These are phyloP conservation scores for Stephanodiscus triporus DNA, from an alignment of 108 stramenopile genomes.

Conservation along the genomic window DNA sequence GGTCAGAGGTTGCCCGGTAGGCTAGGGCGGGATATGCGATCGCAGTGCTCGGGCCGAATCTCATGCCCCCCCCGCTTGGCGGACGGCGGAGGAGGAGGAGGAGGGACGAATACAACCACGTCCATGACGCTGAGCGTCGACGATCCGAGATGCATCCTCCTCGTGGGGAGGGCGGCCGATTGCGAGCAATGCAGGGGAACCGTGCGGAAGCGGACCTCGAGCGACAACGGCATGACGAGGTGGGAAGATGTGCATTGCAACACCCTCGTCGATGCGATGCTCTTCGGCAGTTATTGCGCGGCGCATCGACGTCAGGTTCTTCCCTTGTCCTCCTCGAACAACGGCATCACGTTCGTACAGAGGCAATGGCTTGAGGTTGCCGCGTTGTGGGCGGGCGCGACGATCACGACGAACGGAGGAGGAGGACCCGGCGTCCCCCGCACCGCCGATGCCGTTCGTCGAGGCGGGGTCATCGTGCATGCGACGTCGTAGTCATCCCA, in stretches of 20 bases:
- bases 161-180: slow-evolving; percentile 73
- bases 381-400: too few species aligned
- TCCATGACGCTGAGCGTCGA: slow-evolving; percentile 63
- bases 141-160: slow-evolving; percentile 55
- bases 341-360: too few species aligned
- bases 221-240: slow-evolving; percentile 21
- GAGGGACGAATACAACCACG: slow-evolving; percentile 31
- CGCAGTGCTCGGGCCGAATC: slow-evolving; percentile 56
- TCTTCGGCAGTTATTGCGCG: slow-evolving; percentile 55
- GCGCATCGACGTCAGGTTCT: slow-evolving; percentile 54
- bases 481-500: too few species aligned
- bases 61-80: slow-evolving; percentile 66
- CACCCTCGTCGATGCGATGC: slow-evolving; percentile 60
- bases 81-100: slow-evolving; percentile 1
- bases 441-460: too few species aligned
- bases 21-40: slow-evolving; percentile 62
- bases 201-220: slow-evolving; percentile 28
- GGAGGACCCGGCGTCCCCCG: not conserved
- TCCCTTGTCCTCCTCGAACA: not conserved
- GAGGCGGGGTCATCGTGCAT: too few species aligned
- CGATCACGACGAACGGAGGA: too few species aligned
- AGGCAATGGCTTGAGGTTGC: too few species aligned
- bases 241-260: slow-evolving; percentile 51
- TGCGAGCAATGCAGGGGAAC: slow-evolving; percentile 70
- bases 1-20: slow-evolving; percentile 26